These are phyloP conservation scores for Cutaneotrichosporon cutaneum DNA, from an alignment of 1,284 basidiomycete species.

Conservation along the genomic window DNA sequence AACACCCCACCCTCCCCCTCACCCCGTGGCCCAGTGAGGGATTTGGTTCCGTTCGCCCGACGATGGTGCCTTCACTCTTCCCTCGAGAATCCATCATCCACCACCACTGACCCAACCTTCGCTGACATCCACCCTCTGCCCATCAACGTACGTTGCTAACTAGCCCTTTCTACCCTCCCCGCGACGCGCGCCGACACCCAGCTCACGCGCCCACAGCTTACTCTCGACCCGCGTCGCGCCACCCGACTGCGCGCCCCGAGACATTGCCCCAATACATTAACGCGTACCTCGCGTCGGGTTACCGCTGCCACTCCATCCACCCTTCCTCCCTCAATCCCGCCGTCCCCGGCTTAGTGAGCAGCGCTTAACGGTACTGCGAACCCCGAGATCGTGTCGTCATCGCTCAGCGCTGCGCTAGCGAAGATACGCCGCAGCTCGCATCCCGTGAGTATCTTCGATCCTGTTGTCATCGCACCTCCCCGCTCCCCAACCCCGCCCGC, in stretches of 20 bases:
- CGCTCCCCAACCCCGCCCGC: not conserved
- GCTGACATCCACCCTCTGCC: not conserved
- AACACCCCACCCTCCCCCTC: no score
- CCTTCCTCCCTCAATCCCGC: not conserved
- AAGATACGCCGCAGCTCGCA: not conserved
- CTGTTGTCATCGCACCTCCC: not conserved
- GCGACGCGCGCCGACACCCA: not conserved
- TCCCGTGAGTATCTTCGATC: not conserved
- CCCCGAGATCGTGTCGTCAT: not conserved
- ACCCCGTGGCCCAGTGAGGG: not conserved
- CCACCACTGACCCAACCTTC: not conserved
- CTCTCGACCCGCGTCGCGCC: not conserved
- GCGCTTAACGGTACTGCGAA: not conserved
- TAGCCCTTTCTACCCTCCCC: not conserved
- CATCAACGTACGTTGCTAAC: slow-evolving; percentile 4
- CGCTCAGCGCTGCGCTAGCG: not conserved
- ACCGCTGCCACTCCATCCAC: not conserved
- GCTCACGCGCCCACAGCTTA: not conserved
- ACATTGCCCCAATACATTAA: not conserved
- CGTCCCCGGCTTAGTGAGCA: not conserved
- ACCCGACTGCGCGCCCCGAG: not conserved
- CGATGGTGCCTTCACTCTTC: slow-evolving; percentile 4
- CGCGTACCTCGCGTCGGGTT: not conserved
- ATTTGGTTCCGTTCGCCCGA: slow-evolving; percentile 1
- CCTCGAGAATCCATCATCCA: slow-evolving; percentile 6